Percentiles rank a stretch among this genome's conserved stretches.
Evolutionary conservation across 2,329 filamentous ascomycete species (phyloP).

Genomic region (Albifimbria verrucaria): DNA sequence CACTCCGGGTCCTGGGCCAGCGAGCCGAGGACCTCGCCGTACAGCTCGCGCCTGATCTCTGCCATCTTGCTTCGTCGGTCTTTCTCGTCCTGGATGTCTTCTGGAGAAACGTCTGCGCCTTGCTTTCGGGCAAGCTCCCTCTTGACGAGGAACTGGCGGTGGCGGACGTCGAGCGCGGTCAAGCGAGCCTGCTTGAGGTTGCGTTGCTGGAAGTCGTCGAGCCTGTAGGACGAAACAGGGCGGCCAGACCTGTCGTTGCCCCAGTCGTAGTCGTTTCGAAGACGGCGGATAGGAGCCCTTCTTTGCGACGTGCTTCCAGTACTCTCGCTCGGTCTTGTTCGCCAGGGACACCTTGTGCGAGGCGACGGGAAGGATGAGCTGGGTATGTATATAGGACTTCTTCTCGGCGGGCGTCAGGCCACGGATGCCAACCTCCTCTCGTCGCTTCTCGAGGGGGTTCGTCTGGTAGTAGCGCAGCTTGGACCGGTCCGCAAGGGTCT

Average conservation of each 20-base stretch:
- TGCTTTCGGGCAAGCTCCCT: slow-evolving; percentile 26
- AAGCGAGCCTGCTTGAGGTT: slow-evolving; percentile 39
- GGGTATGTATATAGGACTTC: slow-evolving; percentile 44
- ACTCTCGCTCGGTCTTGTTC: slow-evolving; percentile 52
- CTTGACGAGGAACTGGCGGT: slow-evolving; percentile 40
- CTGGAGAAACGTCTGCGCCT: slow-evolving; percentile 24
- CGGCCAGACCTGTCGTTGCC: slow-evolving; percentile 48
- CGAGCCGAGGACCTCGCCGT: slow-evolving; percentile 44
- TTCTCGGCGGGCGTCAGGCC: slow-evolving; percentile 45
- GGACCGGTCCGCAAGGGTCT: slow-evolving; percentile 47
- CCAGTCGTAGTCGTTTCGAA: slow-evolving; percentile 41
- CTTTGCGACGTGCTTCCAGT: slow-evolving; percentile 56
- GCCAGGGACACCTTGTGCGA: slow-evolving; percentile 30
- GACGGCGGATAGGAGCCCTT: slow-evolving; percentile 44
- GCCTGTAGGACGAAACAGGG: slow-evolving; percentile 44
- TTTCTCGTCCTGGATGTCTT: slow-evolving; percentile 45
- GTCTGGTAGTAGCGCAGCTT: slow-evolving; percentile 45
- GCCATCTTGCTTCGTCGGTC: slow-evolving; percentile 49
- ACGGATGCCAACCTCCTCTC: slow-evolving; percentile 41
- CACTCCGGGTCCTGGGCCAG: slow-evolving; percentile 66
- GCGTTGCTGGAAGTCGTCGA: slow-evolving; percentile 42
- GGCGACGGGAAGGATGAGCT: slow-evolving; percentile 41
- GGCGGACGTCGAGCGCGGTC: slow-evolving; percentile 39
- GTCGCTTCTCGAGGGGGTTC: slow-evolving; percentile 44
- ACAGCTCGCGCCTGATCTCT: slow-evolving; percentile 46